Evolutionary conservation across 2,329 filamentous ascomycete genomes (phyloP), one percentile per base, ranked within the genome.

Genomic region (Sporothrix variecibatus): DNA sequence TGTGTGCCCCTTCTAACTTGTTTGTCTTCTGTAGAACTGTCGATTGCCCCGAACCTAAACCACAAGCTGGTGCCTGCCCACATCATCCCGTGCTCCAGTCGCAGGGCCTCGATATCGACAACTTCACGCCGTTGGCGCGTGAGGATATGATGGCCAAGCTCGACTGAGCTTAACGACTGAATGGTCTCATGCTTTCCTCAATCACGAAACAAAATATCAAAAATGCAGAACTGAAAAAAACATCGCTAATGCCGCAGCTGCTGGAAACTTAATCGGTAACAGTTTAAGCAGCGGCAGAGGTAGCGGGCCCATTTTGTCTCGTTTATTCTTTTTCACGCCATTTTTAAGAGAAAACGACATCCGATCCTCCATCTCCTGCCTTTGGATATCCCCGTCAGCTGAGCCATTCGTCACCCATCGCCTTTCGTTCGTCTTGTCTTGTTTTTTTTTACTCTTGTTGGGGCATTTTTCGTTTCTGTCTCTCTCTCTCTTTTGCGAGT

Each of bases 141-240:
- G 92, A 96, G 80, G 94, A 98, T 83, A 98, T 99, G 96, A 94
- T 97, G 86, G 96, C 96, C 75, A 94, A 95, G 84, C 88, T 99
- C 84, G 96, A 99, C 85, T 99, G 92, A 95, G 72, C 38, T 28
- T 51, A 26, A 51, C 46, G 73, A 56, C 28, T 40, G 62, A 64
- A 31, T 60, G 60, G 62, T 38, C 49, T 72, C 64, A 40, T 46
- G 60, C 64, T 70, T 73, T 73, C 38, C 64, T 68, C 23, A 53
- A 46, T 65, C 12, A 62, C 70, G 64, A 73, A 65, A 72, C 43
- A 28, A 72, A 64, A 72, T 71, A 46, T 46, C 34, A 72, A 46
- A 73, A 71, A 70, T 69, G 46, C 65, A 74, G 60, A 62, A 65
- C 6, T 40, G 43, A 34, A 34, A 69, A 34, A 60, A 34, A 15